Percentiles rank a stretch among this genome's conserved stretches.
Evolutionary conservation across 345 rosid species (phyloP).

Genomic region (Euphorbia tirucalli): DNA sequence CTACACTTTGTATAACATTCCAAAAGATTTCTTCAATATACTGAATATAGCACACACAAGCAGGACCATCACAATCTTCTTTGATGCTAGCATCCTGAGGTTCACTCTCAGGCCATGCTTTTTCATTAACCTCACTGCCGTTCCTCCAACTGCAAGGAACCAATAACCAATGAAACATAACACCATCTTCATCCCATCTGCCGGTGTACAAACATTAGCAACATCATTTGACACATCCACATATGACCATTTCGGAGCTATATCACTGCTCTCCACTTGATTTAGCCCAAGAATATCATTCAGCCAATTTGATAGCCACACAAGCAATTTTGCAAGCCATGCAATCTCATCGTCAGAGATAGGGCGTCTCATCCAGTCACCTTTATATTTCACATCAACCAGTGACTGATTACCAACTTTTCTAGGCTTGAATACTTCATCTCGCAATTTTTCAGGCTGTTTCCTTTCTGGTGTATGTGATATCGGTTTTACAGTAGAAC

Average conservation of each 20-base stretch:
- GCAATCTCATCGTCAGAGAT: slow-evolving; percentile 72
- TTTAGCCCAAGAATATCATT: slow-evolving; percentile 65
- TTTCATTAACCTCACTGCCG: slow-evolving; percentile 50
- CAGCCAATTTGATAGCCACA: slow-evolving; percentile 59
- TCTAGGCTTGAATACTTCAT: slow-evolving; percentile 77
- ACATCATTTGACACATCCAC: slow-evolving; percentile 47
- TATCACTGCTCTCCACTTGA: slow-evolving; percentile 31
- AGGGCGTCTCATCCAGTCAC: slow-evolving; percentile 91
- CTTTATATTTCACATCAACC: slow-evolving; percentile 52
- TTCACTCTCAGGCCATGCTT: slow-evolving; percentile 60
- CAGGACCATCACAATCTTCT: slow-evolving; percentile 58
- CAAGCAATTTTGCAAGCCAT: slow-evolving; percentile 72
- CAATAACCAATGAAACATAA: slow-evolving; percentile 40
- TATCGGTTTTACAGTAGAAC: slow-evolving; percentile 45
- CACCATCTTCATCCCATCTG: slow-evolving; percentile 43
- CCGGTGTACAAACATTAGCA: slow-evolving; percentile 36
- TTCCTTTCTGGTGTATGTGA: slow-evolving; percentile 40
- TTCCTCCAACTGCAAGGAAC: slow-evolving; percentile 43
- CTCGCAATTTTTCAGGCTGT: slow-evolving; percentile 43
- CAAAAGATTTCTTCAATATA: slow-evolving; percentile 40
- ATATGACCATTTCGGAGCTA: slow-evolving; percentile 43
- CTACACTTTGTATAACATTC: slow-evolving; percentile 29
- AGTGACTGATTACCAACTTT: slow-evolving; percentile 46
- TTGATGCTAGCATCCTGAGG: slow-evolving; percentile 76
- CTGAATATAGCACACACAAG: slow-evolving; percentile 40